These are phyloP conservation scores for Ustilago shanxiensis DNA, from an alignment of 1,284 basidiomycete genomes.

Conservation along the genomic window DNA sequence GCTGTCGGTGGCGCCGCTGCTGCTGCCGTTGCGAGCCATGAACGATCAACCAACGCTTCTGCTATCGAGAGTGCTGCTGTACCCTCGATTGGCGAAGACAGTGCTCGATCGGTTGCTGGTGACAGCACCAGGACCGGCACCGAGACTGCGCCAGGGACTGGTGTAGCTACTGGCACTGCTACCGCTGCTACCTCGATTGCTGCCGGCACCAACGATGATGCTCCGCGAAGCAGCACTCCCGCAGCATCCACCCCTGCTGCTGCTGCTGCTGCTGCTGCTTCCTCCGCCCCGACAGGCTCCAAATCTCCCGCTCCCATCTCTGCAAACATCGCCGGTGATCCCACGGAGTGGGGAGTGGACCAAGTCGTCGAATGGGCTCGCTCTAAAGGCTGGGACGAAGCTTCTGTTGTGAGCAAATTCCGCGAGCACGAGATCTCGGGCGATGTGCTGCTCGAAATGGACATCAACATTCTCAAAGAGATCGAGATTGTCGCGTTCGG, in stretches of 20 bases:
- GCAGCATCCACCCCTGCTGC: slow-evolving; percentile 6
- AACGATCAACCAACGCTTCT: slow-evolving; percentile 24
- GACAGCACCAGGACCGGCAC: slow-evolving; percentile 35
- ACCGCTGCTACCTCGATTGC: slow-evolving; percentile 57
- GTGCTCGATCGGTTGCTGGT: slow-evolving; percentile 37
- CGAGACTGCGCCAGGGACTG: slow-evolving; percentile 24
- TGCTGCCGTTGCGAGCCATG: slow-evolving; percentile 59
- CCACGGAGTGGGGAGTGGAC: slow-evolving; percentile 86
- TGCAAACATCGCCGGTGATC: slow-evolving; percentile 63
- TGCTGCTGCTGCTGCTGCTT: slow-evolving; percentile 15
- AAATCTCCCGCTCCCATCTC: slow-evolving; percentile 14
- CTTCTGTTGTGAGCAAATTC: slow-evolving; percentile 83
- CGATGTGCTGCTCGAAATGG: slow-evolving; percentile 93
- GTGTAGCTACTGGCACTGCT: slow-evolving; percentile 28
- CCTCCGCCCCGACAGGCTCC: slow-evolving; percentile 4
- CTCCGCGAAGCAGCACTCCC: slow-evolving; percentile 4
- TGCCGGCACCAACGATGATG: slow-evolving; percentile 64
- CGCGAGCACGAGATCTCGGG: slow-evolving; percentile 92
- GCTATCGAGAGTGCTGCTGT: slow-evolving; percentile 4
- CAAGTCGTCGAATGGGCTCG: slow-evolving; percentile 92
- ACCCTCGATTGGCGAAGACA: slow-evolving; percentile 26
- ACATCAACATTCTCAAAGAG: slow-evolving; percentile 92
- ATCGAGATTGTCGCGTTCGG: slow-evolving; percentile 95
- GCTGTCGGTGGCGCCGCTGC: slow-evolving; percentile 28
- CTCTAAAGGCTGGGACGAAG: slow-evolving; percentile 85